A percentile compares a stretch with the other conserved stretches of the same genome.
These are phyloP conservation scores for Cruciata laevipes DNA, from an alignment of 257 asterid species.

Conservation along the genomic window DNA sequence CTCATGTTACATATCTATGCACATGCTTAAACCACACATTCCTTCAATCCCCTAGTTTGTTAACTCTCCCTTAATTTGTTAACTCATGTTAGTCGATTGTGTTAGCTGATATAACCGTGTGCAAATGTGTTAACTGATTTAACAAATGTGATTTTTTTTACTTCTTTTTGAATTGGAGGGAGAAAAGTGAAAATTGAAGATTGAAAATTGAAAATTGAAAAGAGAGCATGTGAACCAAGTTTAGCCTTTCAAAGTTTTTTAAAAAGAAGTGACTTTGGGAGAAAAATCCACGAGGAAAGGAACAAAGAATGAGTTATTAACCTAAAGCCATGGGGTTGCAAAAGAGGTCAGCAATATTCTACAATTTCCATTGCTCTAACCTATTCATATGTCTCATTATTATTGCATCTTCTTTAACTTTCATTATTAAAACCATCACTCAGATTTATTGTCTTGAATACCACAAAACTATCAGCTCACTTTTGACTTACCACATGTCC, in stretches of 20 bases:
- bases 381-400: constrained; percentile 14
- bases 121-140: no score
- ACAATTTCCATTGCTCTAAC: constrained; percentile 19
- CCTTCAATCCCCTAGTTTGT: not conserved
- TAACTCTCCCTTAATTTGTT: not conserved
- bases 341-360: constrained; percentile 22
- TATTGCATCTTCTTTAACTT: constrained; percentile 9
- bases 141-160: no score
- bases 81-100: no score
- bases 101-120: no score
- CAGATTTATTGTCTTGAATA: constrained; percentile 33
- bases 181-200: no score
- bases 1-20: constrained; percentile 31
- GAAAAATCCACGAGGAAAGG: constrained; percentile 10
- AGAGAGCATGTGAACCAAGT: constrained; percentile 7
- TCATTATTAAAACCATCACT: constrained; percentile 23
- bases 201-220: no score
- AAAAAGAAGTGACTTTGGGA: constrained; percentile 2
- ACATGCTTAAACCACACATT: constrained; percentile 33
- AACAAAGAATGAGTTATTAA: constrained; percentile 26
- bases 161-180: no score
- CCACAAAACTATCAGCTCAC: constrained; percentile 28
- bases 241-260: constrained; percentile 3
- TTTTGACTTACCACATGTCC: constrained; percentile 38
- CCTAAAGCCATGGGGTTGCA: constrained; percentile 23